Percentiles rank a stretch among this genome's conserved stretches.
phyloP scores from a whole-genome alignment of 1,284 basidiomycete species.

The Marasmius sp. region DNA sequence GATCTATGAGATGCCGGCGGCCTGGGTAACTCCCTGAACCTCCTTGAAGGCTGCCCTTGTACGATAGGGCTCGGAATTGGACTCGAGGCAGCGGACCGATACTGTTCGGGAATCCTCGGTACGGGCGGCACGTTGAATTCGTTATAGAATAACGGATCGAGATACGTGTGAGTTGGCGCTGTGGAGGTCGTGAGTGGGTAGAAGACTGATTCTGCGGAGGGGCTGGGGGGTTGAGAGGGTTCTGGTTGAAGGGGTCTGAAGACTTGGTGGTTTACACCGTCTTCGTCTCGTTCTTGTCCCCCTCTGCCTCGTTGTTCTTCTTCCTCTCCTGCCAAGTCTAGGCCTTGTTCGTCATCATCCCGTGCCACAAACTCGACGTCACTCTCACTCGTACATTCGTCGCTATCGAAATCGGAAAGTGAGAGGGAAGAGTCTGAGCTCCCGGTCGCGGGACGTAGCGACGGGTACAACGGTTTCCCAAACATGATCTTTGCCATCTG shows the following conservation, averaged over 20 bases:
- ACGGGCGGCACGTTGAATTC: slow-evolving; percentile 31
- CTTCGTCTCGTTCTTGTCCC: background rate
- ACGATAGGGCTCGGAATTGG: slow-evolving; percentile 21
- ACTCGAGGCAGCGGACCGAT: slow-evolving; percentile 18
- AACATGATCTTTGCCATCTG: slow-evolving; percentile 41
- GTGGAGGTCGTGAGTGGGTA: slow-evolving; percentile 29
- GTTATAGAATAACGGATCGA: slow-evolving; percentile 40
- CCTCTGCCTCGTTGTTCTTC: background rate
- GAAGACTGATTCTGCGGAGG: slow-evolving; percentile 38
- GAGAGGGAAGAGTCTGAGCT: slow-evolving; percentile 25
- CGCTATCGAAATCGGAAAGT: slow-evolving; percentile 29
- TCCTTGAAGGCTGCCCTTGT: slow-evolving; percentile 22
- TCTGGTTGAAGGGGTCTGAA: background rate
- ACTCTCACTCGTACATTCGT: slow-evolving; percentile 23
- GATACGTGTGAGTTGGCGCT: slow-evolving; percentile 37
- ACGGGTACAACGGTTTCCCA: slow-evolving; percentile 40
- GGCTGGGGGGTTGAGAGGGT: slow-evolving; percentile 29
- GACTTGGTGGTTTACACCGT: background rate
- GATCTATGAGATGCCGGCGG: slow-evolving; percentile 21
- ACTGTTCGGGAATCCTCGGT: slow-evolving; percentile 33
- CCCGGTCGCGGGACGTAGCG: slow-evolving; percentile 23
- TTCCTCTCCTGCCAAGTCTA: background rate
- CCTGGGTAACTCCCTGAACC: slow-evolving; percentile 23
- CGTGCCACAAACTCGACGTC: slow-evolving; percentile 13
- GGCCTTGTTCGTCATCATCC: background rate